Evolutionary conservation across 2,329 filamentous ascomycete genomes (phyloP), one percentile per base, ranked within the genome.

Genomic region (Hymenoscyphus albidus): DNA sequence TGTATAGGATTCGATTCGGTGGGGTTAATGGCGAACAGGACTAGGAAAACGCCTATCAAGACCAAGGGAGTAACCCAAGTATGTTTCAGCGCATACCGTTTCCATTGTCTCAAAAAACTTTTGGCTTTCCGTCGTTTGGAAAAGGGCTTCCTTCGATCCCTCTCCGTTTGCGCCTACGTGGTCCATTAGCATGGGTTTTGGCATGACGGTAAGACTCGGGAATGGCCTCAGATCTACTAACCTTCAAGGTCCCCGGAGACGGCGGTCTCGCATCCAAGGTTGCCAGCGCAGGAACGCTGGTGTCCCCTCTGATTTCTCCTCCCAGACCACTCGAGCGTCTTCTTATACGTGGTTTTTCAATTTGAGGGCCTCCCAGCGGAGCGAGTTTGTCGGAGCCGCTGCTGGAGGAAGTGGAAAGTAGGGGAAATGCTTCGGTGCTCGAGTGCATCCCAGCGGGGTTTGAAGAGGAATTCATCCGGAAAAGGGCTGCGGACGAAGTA

Each of bases 1-100:
- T 91, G 84, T 68, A 96, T 76, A 14, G 91, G 91, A 77, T 97
- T 97, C 65, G 88, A 86, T 67, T 88, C 82, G 71, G 84, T 86
- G 5, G 93, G 94, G 75, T 93, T 89, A 74, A 91, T 76, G 69
- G 87, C 85, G 78, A 94, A 97, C 67, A 86, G 81, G 59, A 82
- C 78, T 65, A 91, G 78, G 74, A 93, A 82, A 74, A 87, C 72
- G 65, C 83, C 67, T 64, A 92, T 78, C 65, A 96, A 79, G 69
- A 90, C 76, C 65, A 95, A 83, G 31, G 94, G 93, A 40, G 86
- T 75, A 65, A 83, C 78, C 77, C 81, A 88, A 58, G 85, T 88
- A 76, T 86, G 84, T 76, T 85, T 87, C 71, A 85, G 70, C 65
- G 77, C 77, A 64, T 71, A 72, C 63, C 72, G 68, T 58, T 72